phyloP scores from a whole-genome alignment of 2,329 filamentous ascomycete genomes.

The Fusarium sororula region DNA sequence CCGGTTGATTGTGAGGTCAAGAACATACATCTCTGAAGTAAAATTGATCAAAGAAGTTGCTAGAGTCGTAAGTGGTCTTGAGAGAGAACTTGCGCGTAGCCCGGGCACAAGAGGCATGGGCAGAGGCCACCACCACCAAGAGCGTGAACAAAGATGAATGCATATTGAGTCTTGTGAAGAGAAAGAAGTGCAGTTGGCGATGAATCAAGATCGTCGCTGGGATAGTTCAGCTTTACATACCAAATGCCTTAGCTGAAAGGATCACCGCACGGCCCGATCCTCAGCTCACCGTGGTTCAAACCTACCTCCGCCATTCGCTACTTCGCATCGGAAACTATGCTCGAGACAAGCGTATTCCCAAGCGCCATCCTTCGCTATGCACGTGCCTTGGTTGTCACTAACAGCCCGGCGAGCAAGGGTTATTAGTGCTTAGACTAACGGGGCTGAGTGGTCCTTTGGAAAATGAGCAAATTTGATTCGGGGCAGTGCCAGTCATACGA shows the following conservation, averaged over 20 bases:
- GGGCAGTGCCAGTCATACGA: constrained; percentile 4
- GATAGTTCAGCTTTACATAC: neutral
- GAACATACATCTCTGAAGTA: constrained; percentile 42
- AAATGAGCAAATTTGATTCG: constrained; percentile 2
- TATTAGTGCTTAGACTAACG: constrained; percentile 6
- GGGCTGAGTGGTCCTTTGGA: constrained; percentile 10
- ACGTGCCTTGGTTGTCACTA: neutral
- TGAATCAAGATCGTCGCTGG: neutral
- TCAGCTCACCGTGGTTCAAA: neutral
- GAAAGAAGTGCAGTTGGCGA: neutral
- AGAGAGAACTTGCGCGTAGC: constrained; percentile 8
- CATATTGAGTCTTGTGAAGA: neutral
- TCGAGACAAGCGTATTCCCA: neutral
- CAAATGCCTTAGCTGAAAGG: neutral
- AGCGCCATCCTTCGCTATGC: neutral
- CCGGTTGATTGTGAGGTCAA: accelerated
- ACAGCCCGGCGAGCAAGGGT: neutral
- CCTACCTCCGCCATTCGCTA: neutral
- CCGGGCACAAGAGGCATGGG: neutral
- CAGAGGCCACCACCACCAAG: neutral
- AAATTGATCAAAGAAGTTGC: constrained; percentile 59
- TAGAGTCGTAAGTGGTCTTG: constrained; percentile 19
- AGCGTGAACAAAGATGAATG: neutral
- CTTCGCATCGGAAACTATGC: neutral
- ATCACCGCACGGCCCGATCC: neutral